Evolutionary conservation across 352 stramenopile genomes (phyloP), one percentile per base, ranked within the genome.

Genomic region (Peronosclerospora sorghi): DNA sequence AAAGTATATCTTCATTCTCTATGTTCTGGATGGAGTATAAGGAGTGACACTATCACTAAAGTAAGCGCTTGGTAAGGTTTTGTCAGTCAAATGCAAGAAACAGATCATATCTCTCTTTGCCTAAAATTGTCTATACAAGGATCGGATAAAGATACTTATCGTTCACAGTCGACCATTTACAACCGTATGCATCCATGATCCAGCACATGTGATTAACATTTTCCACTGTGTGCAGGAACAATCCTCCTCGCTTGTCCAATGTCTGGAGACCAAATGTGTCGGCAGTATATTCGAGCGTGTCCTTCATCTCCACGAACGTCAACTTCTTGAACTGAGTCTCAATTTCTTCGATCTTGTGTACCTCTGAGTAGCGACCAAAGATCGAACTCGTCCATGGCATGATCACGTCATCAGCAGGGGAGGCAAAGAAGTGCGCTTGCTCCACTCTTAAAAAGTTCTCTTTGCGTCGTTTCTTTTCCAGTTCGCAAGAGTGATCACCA

Each of bases 211-310:
- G 62, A 8, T 18, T 17, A 12, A 76, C 43, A 21, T 55, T 42
- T 1, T 44, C 40, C 1, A 63, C 29, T 8, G 37, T 35, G 41
- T 68, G 52, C 1, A 65, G 44, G 35, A 50, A 43, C 6, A 26
- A 26, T 26, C 48, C 20, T 8, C 39, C 39, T 28, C 59, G 55
- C 12, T 39, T 41, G 37, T 67, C 55, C 1, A 77, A 53, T 30
- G 59, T 61, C 18, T 50, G 18, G 4, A 77, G 35, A 2, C 65
- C 65, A 41, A 68, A 77, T 21, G 54, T 59, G 45, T 77, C 62
- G 6, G 45, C 13, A 8, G 45, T 45, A 53, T 70, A 76, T 54
- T 76, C 65, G 2, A 20, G 12, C 4, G 62, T 73, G 18, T 63
- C 29, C 12, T 35, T 26, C 21, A 26, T 26, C 21, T 26, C 21